Evolutionary conservation across 148 eudicot species (phyloP), one percentile per base, ranked within the genome.

Genomic region (Silene latifolia): DNA sequence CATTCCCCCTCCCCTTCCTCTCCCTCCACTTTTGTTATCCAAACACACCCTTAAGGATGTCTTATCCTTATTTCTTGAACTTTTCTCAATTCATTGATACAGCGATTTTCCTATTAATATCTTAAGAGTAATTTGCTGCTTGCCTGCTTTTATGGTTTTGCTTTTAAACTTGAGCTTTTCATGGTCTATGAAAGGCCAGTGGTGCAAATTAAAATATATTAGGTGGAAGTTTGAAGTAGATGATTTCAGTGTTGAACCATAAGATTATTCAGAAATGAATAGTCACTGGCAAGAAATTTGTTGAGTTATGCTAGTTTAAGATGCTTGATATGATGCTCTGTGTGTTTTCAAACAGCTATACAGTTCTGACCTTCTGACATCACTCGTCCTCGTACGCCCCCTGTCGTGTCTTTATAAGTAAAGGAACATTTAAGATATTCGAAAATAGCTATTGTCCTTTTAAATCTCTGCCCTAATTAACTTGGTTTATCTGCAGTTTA

Each of bases 401-500:
- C 2, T 48, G 59, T 9, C 4, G n/a, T 21, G 46, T 44, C 9
- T 76, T 67, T 65, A 32, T 17, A 14, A 12, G 66, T 47, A 67
- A 57, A 68, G 61, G 39, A 12, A 35, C 13, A 21, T 64, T 25
- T 9, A 70, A 71, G 18, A 63, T 48, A 39, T 32, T 44, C 54
- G 21, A 39, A 44, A 21, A 18, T 63, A 53, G 54, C 29, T 39
- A 19, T 12, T 48, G 35, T 75, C 27, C 12, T 51, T 54, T 7
- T 25, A 32, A 27, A 67, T 15, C 6, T 62, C 65, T 63, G 24
- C 39, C 74, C 63, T 75, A 29, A 64, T 58, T 7, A 80, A 59
- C 15, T 64, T 15, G 42, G 47, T 73, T 70, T 69, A 18, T 72
- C 67, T 69, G 80, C 89, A 92, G 97, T 85, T 88, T 95, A 76